phyloP scores from a whole-genome alignment of 805 yeast genomes.

The Ogataea nonfermentans region DNA sequence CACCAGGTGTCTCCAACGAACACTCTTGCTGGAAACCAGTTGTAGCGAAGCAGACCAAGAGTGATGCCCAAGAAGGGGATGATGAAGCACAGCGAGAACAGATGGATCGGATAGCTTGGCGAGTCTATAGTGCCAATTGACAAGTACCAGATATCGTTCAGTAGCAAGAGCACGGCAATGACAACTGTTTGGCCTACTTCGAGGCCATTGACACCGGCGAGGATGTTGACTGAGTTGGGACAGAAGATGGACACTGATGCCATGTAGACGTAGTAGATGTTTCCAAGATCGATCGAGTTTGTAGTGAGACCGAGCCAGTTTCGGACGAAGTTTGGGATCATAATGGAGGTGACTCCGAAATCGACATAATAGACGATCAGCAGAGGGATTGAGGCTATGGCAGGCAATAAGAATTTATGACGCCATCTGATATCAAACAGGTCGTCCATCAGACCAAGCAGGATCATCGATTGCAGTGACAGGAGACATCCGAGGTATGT shows the following conservation, averaged over 20 bases:
- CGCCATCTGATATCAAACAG: slow-evolving; percentile 96
- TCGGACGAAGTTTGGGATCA: slow-evolving; percentile 70
- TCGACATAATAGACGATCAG: slow-evolving; percentile 90
- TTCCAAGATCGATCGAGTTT: slow-evolving; percentile 68
- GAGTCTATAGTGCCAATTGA: slow-evolving; percentile 30
- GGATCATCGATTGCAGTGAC: slow-evolving; percentile 77
- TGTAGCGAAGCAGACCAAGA: slow-evolving; percentile 67
- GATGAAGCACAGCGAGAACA: slow-evolving; percentile 73
- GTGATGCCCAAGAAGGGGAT: slow-evolving; percentile 88
- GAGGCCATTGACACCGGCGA: slow-evolving; percentile 95
- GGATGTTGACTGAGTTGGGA: slow-evolving; percentile 92
- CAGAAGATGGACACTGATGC: slow-evolving; percentile 87
- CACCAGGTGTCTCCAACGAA: slow-evolving; percentile 99
- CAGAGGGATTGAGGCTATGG: slow-evolving; percentile 89
- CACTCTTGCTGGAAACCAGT: slow-evolving; percentile 89
- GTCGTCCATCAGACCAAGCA: slow-evolving; percentile 91
- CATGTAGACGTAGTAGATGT: slow-evolving; percentile 85
- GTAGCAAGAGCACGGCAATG: slow-evolving; percentile 62
- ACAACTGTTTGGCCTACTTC: slow-evolving; percentile 95
- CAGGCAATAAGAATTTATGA: slow-evolving; percentile 93
- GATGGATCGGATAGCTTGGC: slow-evolving; percentile 77
- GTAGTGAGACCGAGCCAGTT: slow-evolving; percentile 37
- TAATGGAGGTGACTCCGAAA: slow-evolving; percentile 85
- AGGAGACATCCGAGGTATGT: slow-evolving; percentile 83
- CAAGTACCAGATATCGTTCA: slow-evolving; percentile 76